These are phyloP conservation scores for Trifolium repens DNA, from an alignment of 306 rosid species.

Conservation along the genomic window DNA sequence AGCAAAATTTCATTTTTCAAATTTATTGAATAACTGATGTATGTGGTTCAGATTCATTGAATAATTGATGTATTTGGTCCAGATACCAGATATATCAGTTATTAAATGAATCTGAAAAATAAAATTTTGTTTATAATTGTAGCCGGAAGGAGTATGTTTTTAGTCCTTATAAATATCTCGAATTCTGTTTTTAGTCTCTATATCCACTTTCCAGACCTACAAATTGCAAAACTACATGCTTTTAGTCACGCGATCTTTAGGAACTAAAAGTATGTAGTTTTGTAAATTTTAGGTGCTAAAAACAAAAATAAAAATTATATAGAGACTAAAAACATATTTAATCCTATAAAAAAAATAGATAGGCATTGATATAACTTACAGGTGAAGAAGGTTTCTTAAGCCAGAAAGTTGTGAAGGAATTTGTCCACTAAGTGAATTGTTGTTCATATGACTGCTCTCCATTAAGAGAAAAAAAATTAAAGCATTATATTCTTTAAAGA, in stretches of 20 bases:
- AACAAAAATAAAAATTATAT: neutral
- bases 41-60: no score
- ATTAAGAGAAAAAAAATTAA: conserved; percentile 25
- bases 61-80: no score
- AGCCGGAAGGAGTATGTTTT: no score
- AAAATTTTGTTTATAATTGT: no score
- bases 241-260: no score
- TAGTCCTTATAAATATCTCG: neutral
- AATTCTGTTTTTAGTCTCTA: neutral
- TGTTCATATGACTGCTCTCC: conserved; percentile 94
- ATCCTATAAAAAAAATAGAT: neutral
- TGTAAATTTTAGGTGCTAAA: neutral
- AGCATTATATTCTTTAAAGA: conserved; percentile 15
- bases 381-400: conserved; percentile 65
- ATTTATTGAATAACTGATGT: no score
- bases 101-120: no score
- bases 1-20: no score
- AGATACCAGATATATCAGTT: no score
- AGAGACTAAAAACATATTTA: neutral
- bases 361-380: conserved; percentile 53
- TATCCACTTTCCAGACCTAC: neutral
- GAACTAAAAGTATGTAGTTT: neutral
- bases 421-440: conserved; percentile 89
- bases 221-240: neutral
- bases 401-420: conserved; percentile 67